Percentiles rank a stretch among this genome's conserved stretches.
phyloP scores from a whole-genome alignment of 495 filamentous ascomycete genomes.

The Achaetomiella virescens region DNA sequence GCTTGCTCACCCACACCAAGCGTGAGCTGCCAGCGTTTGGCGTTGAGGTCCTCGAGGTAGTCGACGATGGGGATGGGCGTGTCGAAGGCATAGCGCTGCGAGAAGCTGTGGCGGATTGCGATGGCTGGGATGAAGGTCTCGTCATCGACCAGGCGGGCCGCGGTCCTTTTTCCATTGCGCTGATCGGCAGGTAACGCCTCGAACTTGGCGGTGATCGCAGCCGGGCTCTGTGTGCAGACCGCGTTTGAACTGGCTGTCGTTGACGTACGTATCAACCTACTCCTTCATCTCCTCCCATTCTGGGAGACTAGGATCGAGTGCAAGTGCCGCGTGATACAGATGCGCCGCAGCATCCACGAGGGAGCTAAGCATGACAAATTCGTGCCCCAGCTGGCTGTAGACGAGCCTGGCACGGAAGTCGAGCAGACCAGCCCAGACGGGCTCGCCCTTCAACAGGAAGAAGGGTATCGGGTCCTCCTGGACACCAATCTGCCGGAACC shows the following conservation, averaged over 20 bases:
- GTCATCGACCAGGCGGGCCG: no score
- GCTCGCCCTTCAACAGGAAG: slow-evolving; percentile 22
- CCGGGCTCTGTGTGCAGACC: background rate
- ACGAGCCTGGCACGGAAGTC: slow-evolving; percentile 24
- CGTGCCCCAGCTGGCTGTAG: slow-evolving; percentile 21
- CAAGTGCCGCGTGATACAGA: slow-evolving; percentile 12
- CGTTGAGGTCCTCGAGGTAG: slow-evolving; percentile 9
- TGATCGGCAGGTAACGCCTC: background rate
- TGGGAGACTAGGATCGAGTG: slow-evolving; percentile 9
- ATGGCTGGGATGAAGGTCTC: background rate
- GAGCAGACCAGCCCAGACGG: slow-evolving; percentile 24
- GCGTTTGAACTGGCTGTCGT: slow-evolving; percentile 10
- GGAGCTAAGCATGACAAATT: slow-evolving; percentile 12
- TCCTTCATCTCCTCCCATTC: slow-evolving; percentile 2
- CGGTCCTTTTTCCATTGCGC: background rate
- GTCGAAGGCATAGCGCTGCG: slow-evolving; percentile 7
- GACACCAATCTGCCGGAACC: slow-evolving; percentile 1
- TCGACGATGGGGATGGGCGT: background rate
- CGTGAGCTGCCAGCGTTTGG: background rate
- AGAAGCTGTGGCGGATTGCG: slow-evolving; percentile 3
- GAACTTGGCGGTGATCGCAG: slow-evolving; percentile 10
- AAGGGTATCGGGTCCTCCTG: slow-evolving; percentile 11
- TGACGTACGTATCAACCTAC: slow-evolving; percentile 2
- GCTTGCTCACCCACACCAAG: background rate
- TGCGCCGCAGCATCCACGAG: slow-evolving; percentile 18